Conservation (phyloP, 1,284 basidiomycete species). For the Rhodofomes roseus region DNA sequence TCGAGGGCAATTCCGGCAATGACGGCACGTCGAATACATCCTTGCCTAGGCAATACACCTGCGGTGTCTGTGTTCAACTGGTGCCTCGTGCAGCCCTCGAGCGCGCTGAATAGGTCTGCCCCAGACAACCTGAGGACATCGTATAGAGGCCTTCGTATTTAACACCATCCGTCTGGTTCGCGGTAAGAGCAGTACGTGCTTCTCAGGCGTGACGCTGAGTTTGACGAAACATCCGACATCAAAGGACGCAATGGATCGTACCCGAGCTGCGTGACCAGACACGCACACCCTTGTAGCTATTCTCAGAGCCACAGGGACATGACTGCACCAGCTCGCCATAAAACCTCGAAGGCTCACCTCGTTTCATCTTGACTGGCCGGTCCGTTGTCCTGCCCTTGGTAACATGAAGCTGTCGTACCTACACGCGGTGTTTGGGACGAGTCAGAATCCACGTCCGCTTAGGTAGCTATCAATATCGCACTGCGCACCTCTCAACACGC, state of each 20-base stretch:
- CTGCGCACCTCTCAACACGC: conserved; percentile 66
- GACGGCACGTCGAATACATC: background rate
- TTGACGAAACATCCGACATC: too few relatives aligned
- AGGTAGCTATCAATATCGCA: background rate
- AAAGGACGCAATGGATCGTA: too few relatives aligned
- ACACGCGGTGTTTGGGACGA: background rate
- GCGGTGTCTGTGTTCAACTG: background rate
- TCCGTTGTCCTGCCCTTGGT: conserved; percentile 43
- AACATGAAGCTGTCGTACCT: conserved; percentile 75
- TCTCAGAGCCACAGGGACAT: too few relatives aligned
- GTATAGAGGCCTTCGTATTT: too few relatives aligned
- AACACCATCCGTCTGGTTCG: too few relatives aligned
- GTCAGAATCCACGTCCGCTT: conserved; percentile 9
- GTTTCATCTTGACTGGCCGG: conserved; percentile 1
- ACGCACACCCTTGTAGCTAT: too few relatives aligned
- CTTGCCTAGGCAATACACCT: background rate
- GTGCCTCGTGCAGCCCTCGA: too few relatives aligned
- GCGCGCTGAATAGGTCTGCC: too few relatives aligned
- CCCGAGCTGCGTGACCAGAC: too few relatives aligned
- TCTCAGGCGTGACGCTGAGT: too few relatives aligned
- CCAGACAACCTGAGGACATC: too few relatives aligned
- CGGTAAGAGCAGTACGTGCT: too few relatives aligned
- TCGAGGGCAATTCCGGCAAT: background rate
- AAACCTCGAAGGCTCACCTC: background rate
- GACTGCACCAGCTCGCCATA: background rate